Base-by-base conservation (phyloP, 2,329 filamentous ascomycete species). In the Aspergillus glaucus region DNA sequence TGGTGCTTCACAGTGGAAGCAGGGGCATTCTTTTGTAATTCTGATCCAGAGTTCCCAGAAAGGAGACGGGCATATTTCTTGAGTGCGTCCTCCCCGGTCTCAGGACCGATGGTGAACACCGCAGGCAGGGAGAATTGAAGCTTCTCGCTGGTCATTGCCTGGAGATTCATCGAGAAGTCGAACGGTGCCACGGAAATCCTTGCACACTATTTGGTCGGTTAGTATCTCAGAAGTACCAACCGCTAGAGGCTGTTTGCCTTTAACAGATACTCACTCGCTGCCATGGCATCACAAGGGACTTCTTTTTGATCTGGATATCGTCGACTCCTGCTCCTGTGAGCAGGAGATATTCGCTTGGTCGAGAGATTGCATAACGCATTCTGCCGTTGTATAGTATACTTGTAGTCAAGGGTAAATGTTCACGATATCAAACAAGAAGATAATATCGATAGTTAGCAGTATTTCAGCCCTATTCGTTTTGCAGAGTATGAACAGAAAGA, bases 91-190 rank as follows among this genome's bases (percentile, higher is more conserved):
- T 65, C 69, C 54, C 85, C 83, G 53, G 92, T 82, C 53, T 89
- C 82, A 0, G 89, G 88, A 12, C 88, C 88, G 51, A 93, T 85
- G 34, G 88, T 93, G 71, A 93, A 93, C 54, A 93, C 87, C 9
- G 89, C 87, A 2, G 88, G 88, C 0, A 93, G 79, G 4, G 83
- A 77, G 65, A 93, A 91, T 55, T 91, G 86, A 3, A 93, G 78
- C 67, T 94, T 94, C 72, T 94, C 89, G 59, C 85, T 82, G 15
- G 88, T 94, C 88, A 94, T 95, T 49, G 88, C 88, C 64, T 91
- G 87, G 1, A 94, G 74, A 49, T 84, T 83, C 78, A 94, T 87
- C 50, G 80, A 81, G 69, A 93, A 92, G 69, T 94, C 88, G 62
- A 88, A 87, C 0, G 60, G 70, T 14, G 65, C 64, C 43, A 73